Conservation (phyloP, 495 filamentous ascomycete species). For the Xanthoparmelia taractica region DNA sequence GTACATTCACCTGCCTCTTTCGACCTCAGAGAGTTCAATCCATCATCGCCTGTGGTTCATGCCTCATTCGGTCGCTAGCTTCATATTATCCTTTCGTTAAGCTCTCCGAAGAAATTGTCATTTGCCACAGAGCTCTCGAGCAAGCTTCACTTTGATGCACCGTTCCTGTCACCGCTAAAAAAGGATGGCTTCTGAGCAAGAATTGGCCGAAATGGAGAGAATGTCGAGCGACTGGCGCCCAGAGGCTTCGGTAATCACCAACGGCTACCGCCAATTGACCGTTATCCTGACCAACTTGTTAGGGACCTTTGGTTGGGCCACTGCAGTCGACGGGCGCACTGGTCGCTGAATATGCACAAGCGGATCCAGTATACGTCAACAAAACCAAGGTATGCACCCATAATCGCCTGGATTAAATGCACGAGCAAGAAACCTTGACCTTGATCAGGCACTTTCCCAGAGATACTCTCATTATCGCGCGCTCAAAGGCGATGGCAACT, state of each 20-base stretch:
- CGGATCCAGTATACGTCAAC: slow-evolving; percentile 71
- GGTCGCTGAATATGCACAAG: slow-evolving; percentile 81
- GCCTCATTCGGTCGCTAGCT: neutral
- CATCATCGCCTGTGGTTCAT: neutral
- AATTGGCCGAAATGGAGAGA: slow-evolving; percentile 48
- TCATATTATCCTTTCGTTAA: neutral
- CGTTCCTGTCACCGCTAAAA: neutral
- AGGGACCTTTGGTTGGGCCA: slow-evolving; percentile 79
- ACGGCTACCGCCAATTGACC: slow-evolving; percentile 11
- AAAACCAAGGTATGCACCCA: slow-evolving; percentile 65
- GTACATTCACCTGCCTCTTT: neutral
- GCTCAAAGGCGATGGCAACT: slow-evolving; percentile 89
- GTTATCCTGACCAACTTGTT: slow-evolving; percentile 26
- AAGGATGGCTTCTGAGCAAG: slow-evolving; percentile 43
- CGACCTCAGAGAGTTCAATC: neutral
- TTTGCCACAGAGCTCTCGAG: neutral
- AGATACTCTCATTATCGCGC: slow-evolving; percentile 84
- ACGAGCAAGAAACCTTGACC: slow-evolving; percentile 21
- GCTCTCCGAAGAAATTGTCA: neutral
- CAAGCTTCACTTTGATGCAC: neutral
- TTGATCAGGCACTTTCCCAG: slow-evolving; percentile 60
- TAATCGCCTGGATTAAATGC: neutral
- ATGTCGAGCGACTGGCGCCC: slow-evolving; percentile 59
- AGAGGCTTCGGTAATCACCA: slow-evolving; percentile 46
- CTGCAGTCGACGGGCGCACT: slow-evolving; percentile 71